Evolutionary conservation across 2,329 filamentous ascomycete genomes (phyloP).

Genomic region (Cercospora zeina): DNA sequence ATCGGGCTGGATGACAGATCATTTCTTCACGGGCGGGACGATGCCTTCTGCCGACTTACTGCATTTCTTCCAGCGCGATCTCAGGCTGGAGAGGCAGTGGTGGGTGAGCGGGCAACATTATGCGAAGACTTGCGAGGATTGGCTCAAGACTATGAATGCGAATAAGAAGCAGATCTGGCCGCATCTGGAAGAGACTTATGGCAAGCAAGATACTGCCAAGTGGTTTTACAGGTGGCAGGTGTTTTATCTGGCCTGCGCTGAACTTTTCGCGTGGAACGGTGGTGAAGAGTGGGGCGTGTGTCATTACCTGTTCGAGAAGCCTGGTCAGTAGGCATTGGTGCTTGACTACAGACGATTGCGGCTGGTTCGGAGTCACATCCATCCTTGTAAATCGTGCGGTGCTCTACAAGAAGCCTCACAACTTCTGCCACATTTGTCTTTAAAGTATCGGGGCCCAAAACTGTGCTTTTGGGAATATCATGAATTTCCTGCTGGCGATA

Average conservation of each 20-base stretch:
- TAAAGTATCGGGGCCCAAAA: too few relatives aligned
- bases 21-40: conserved; percentile 72
- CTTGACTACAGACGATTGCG: neutral
- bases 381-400: too few relatives aligned
- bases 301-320: conserved; percentile 67
- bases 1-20: conserved; percentile 70
- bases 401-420: too few relatives aligned
- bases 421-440: too few relatives aligned
- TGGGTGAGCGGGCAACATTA: conserved; percentile 70
- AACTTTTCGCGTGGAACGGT: conserved; percentile 65
- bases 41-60: conserved; percentile 69
- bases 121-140: conserved; percentile 69
- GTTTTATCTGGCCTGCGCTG: conserved; percentile 70
- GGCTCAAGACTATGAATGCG: conserved; percentile 61
- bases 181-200: conserved; percentile 65
- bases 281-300: conserved; percentile 68
- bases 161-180: conserved; percentile 64
- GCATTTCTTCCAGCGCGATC: conserved; percentile 65
- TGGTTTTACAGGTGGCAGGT: conserved; percentile 73
- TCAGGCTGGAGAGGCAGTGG: conserved; percentile 64
- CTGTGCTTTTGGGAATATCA: too few relatives aligned
- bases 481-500: too few relatives aligned
- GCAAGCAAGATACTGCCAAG: conserved; percentile 57
- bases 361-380: too few relatives aligned
- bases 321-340: neutral